Conservation (phyloP, 2,329 filamentous ascomycete species). For the Tolypocladium paradoxum region DNA sequence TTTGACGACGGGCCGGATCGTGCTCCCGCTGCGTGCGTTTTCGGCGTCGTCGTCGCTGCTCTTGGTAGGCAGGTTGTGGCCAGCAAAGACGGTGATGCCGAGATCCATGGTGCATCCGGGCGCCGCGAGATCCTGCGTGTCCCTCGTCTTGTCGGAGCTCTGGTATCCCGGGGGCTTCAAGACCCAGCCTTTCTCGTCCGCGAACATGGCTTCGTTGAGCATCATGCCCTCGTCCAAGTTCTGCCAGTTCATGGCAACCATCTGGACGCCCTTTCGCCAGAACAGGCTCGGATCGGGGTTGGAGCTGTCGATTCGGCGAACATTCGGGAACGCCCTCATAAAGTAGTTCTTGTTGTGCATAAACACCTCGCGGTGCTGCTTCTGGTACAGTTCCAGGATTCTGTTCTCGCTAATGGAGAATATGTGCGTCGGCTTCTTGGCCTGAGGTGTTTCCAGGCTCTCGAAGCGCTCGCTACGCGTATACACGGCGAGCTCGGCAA, state of each 20-base stretch:
- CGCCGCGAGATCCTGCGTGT: conserved; percentile 33
- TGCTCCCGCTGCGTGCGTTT: conserved; percentile 18
- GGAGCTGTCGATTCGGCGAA: conserved; percentile 69
- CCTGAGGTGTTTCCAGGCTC: conserved; percentile 53
- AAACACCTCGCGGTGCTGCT: conserved; percentile 66
- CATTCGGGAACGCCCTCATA: conserved; percentile 86
- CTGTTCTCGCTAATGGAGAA: conserved; percentile 82
- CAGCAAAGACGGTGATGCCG: conserved; percentile 63
- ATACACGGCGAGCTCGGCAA: conserved; percentile 72
- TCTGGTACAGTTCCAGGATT: conserved; percentile 47
- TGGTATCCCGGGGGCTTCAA: conserved; percentile 73
- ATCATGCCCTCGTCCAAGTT: conserved; percentile 90
- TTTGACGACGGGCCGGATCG: conserved; percentile 61
- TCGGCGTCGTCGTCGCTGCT: conserved; percentile 21
- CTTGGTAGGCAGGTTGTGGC: conserved; percentile 49
- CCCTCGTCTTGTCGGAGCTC: conserved; percentile 27
- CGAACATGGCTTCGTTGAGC: conserved; percentile 96
- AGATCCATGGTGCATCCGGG: conserved; percentile 50
- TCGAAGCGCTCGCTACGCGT: conserved; percentile 77
- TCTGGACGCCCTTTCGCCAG: conserved; percentile 91
- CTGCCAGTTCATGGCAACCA: conserved; percentile 98
- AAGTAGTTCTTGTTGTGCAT: conserved; percentile 79
- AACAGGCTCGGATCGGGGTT: conserved; percentile 89
- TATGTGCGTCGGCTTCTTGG: conserved; percentile 54
- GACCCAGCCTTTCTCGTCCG: conserved; percentile 72